Percentiles rank a stretch among this genome's conserved stretches.
Evolutionary conservation across 2,329 filamentous ascomycete genomes (phyloP).

Genomic region (Pochonia chlamydosporia): DNA sequence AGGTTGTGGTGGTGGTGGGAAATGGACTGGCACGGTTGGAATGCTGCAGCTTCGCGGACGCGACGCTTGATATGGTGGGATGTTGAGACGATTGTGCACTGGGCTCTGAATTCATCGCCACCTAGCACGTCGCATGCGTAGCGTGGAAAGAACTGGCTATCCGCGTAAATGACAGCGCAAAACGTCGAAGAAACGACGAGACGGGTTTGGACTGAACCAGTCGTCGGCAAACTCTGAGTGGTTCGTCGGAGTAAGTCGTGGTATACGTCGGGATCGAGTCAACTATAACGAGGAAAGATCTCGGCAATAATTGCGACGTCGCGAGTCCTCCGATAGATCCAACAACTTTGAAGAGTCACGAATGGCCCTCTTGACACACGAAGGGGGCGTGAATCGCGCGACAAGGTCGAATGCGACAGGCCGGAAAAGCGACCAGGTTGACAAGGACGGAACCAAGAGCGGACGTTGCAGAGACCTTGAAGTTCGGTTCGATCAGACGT

Average conservation of each 20-base stretch:
- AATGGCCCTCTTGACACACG: not conserved
- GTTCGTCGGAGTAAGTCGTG: not conserved
- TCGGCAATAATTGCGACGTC: not conserved
- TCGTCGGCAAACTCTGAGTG: not conserved
- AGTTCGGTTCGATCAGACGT: not conserved
- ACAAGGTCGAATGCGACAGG: too few species aligned
- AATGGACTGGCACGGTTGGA: conserved; percentile 27
- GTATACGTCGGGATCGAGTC: not conserved
- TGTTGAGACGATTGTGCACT: conserved; percentile 13
- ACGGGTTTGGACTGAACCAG: too few species aligned
- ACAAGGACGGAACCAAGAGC: not conserved
- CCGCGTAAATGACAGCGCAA: not conserved
- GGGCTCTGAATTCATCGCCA: conserved; percentile 24
- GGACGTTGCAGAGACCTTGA: too few species aligned
- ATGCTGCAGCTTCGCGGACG: conserved; percentile 18
- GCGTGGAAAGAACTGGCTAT: not conserved
- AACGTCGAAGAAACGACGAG: not conserved
- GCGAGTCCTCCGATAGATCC: not conserved
- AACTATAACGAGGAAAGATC: not conserved
- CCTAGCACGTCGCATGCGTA: conserved; percentile 20
- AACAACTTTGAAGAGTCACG: not conserved
- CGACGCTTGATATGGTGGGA: conserved; percentile 17
- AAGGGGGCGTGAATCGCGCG: not conserved
- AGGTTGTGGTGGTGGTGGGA: conserved; percentile 21
- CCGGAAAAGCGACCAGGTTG: not conserved